Evolutionary conservation across 2,329 filamentous ascomycete genomes (phyloP).

Genomic region (Epichloe amarillans): DNA sequence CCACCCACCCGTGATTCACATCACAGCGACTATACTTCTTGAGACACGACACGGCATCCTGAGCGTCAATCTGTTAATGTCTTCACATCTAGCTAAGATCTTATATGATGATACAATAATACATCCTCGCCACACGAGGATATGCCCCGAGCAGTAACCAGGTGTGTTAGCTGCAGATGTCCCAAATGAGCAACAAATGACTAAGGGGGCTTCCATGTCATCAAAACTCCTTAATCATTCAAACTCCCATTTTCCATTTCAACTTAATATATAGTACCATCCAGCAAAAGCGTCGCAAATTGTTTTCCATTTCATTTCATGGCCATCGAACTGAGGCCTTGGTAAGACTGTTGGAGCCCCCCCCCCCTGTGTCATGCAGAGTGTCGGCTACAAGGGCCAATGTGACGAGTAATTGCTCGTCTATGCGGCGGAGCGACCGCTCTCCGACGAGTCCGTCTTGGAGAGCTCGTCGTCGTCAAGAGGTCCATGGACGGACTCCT

Average conservation of each 20-base stretch:
- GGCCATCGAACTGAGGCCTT: neutral
- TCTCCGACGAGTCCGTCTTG: slow-evolving; percentile 47
- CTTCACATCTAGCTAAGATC: neutral
- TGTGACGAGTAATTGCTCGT: slow-evolving; percentile 14
- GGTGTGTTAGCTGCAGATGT: slow-evolving; percentile 10
- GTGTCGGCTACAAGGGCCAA: slow-evolving; percentile 11
- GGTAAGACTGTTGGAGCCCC: neutral
- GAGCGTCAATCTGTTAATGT: neutral
- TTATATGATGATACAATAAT: slow-evolving; percentile 15
- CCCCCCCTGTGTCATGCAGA: neutral
- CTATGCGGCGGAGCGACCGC: slow-evolving; percentile 37
- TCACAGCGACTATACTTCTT: no score
- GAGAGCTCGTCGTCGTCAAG: slow-evolving; percentile 42
- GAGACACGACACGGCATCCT: no score
- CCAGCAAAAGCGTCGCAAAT: slow-evolving; percentile 6
- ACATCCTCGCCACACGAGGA: slow-evolving; percentile 13
- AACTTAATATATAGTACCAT: neutral
- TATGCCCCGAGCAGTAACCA: slow-evolving; percentile 1
- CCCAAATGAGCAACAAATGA: slow-evolving; percentile 10
- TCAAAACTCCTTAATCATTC: slow-evolving; percentile 3
- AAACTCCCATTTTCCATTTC: neutral
- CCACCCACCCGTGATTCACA: no score
- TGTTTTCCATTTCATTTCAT: slow-evolving; percentile 12
- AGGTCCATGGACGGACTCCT: slow-evolving; percentile 69
- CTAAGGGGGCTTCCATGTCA: slow-evolving; percentile 1